Conservation (phyloP, 495 filamentous ascomycete species). For the Penicillium riverlandense region DNA sequence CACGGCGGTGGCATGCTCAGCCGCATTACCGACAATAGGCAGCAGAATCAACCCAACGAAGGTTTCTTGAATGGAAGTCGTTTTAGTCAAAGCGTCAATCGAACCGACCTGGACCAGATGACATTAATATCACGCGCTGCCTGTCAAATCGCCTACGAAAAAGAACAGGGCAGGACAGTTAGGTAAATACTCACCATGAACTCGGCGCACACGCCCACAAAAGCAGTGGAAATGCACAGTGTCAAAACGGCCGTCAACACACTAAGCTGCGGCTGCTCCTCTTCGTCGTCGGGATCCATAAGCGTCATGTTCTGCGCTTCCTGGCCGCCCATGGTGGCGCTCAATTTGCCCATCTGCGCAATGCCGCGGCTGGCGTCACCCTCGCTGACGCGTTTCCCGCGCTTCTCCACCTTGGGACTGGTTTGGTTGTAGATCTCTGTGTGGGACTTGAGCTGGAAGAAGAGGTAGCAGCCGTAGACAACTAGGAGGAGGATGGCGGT, state of each 20-base stretch:
- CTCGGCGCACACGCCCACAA: constrained; percentile 85
- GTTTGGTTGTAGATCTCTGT: constrained; percentile 63
- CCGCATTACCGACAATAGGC: constrained; percentile 86
- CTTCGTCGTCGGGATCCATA: constrained; percentile 47
- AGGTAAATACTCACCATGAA: constrained; percentile 53
- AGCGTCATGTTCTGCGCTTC: constrained; percentile 37
- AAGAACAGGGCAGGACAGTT: no score
- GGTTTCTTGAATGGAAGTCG: constrained; percentile 53
- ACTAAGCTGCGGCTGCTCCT: constrained; percentile 67
- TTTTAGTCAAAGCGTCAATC: constrained; percentile 61
- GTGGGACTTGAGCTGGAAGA: constrained; percentile 80
- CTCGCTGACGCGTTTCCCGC: constrained; percentile 42
- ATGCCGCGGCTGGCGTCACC: constrained; percentile 55
- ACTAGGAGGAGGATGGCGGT: constrained; percentile 68
- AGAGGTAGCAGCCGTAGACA: constrained; percentile 69
- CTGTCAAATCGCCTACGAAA: no score
- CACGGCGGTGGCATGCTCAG: constrained; percentile 81
- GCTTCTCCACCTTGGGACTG: constrained; percentile 60
- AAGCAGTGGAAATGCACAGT: constrained; percentile 61
- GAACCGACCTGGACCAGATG: constrained; percentile 43
- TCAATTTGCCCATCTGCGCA: constrained; percentile 51
- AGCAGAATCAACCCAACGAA: constrained; percentile 81
- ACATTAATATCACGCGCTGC: not conserved
- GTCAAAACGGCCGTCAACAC: constrained; percentile 63
- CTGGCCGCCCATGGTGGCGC: constrained; percentile 31